Base-by-base conservation (phyloP, 2,329 filamentous ascomycete genomes). In the Fusarium equiseti region DNA sequence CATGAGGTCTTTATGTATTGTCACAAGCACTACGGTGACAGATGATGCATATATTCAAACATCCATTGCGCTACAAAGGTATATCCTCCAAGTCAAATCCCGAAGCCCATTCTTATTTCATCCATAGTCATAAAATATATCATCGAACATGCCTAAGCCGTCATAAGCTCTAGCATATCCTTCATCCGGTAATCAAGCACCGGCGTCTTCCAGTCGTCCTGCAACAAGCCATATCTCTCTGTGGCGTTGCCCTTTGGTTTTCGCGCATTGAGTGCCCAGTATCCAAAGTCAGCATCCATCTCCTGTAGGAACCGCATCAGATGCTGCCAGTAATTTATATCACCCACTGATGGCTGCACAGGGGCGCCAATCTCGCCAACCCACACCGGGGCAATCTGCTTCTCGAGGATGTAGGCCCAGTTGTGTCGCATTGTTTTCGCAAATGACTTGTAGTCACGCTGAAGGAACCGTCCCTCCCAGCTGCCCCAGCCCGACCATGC, bases 401-500 rank as follows among this genome's bases (percentile, higher is more conserved):
- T 59, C 9, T 81, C 78, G 16, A 92, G 79, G 24, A 92, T 83
- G 74, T 89, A 92, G 5, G 81, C 89, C 90, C 90, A 92, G 77
- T 91, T 91, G 66, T 83, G 77, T 27, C 85, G 82, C 90, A 92
- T 91, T 54, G 89, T 83, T 57, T 82, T 77, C 27, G 84, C 86
- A 74, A 92, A 92, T n/a, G 87, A 89, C 13, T 82, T 80, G 76
- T 91, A 92, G 31, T 81, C 81, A 8, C 90, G 86, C 77, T 87
- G 86, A 11, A 86, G 83, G 77, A 89, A 92, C 7, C 88, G 85
- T 4, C 88, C 88, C 31, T 83, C 86, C 66, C 83, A 76, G 71
- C 85, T 88, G 40, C 89, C 89, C 90, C 90, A 92, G 59, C 90
- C 90, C 18, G 89, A 91, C 90, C 90, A 92, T 32, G 84, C 82